Conservation (phyloP, 257 asterid genomes). For the Ligustrum vulgare region DNA sequence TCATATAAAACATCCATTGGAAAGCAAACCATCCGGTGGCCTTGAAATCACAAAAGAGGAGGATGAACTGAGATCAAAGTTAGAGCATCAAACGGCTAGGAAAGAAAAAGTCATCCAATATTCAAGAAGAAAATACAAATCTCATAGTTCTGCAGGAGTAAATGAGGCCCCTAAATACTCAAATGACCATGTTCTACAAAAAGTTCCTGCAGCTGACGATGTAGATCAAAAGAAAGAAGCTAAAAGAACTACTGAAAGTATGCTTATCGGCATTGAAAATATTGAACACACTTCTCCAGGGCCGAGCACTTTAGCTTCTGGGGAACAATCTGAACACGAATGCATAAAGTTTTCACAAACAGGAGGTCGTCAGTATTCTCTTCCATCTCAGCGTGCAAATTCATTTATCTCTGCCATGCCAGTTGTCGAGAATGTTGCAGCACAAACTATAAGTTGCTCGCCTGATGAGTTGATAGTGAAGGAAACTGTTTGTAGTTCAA, state of each 20-base stretch:
- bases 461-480: constrained; percentile 17
- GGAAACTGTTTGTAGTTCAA: constrained; percentile 24
- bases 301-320: constrained; percentile 19
- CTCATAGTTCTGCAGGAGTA: constrained; percentile 28
- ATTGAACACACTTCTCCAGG: constrained; percentile 21
- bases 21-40: constrained; percentile 31
- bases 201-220: constrained; percentile 21
- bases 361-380: constrained; percentile 17
- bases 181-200: constrained; percentile 17
- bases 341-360: constrained; percentile 13
- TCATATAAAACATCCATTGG: constrained; percentile 28
- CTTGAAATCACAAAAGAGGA: constrained; percentile 17
- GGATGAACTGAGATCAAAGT: constrained; percentile 29
- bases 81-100: constrained; percentile 31
- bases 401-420: constrained; percentile 27
- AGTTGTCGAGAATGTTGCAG: constrained; percentile 26
- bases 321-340: constrained; percentile 23
- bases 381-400: constrained; percentile 26
- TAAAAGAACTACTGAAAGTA: background rate
- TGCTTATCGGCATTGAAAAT: constrained; percentile 25
- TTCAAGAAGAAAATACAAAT: constrained; percentile 66
- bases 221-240: constrained; percentile 27
- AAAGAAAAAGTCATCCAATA: constrained; percentile 61
- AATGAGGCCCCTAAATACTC: constrained; percentile 25
- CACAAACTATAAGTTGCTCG: constrained; percentile 21